Conservation (phyloP, 148 eudicot genomes). For the Amaranthus cruentus region DNA sequence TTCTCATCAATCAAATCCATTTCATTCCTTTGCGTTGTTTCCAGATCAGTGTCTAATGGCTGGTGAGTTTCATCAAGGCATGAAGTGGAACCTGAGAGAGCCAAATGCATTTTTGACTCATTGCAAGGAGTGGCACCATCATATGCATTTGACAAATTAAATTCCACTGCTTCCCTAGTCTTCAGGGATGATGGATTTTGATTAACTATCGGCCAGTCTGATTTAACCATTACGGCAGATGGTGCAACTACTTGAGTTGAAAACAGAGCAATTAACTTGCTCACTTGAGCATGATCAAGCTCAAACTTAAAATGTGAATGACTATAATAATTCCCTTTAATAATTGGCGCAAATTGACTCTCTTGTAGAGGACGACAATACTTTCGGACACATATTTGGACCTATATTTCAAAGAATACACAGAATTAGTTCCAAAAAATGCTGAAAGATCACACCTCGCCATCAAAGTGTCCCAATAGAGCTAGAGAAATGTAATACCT, state of each 20-base stretch:
- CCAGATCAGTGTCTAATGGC: conserved; percentile 20
- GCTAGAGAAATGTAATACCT: conserved; percentile 37
- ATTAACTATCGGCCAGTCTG: conserved; percentile 23
- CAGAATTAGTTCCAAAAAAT: background rate
- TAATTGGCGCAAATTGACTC: conserved; percentile 56
- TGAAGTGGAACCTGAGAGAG: conserved; percentile 23
- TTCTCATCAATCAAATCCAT: conserved; percentile 42
- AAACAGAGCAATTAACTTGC: conserved; percentile 44
- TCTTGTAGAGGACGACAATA: conserved; percentile 53
- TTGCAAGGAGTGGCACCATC: conserved; percentile 10
- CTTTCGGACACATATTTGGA: conserved; percentile 42
- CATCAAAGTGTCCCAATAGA: conserved; percentile 8
- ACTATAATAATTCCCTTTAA: conserved; percentile 51
- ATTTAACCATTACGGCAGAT: conserved; percentile 26
- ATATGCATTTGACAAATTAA: conserved; percentile 16
- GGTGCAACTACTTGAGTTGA: conserved; percentile 43
- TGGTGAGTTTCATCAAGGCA: conserved; percentile 24
- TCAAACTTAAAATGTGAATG: conserved; percentile 61
- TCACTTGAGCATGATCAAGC: conserved; percentile 68
- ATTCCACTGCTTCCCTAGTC: conserved; percentile 26
- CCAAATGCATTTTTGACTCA: conserved; percentile 18
- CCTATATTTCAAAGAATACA: conserved; percentile 27
- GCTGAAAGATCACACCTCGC: background rate
- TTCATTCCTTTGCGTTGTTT: conserved; percentile 30
- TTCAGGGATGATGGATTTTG: conserved; percentile 19